phyloP scores from a whole-genome alignment of 164 flowering plant genomes.

The Vitis cinerea region DNA sequence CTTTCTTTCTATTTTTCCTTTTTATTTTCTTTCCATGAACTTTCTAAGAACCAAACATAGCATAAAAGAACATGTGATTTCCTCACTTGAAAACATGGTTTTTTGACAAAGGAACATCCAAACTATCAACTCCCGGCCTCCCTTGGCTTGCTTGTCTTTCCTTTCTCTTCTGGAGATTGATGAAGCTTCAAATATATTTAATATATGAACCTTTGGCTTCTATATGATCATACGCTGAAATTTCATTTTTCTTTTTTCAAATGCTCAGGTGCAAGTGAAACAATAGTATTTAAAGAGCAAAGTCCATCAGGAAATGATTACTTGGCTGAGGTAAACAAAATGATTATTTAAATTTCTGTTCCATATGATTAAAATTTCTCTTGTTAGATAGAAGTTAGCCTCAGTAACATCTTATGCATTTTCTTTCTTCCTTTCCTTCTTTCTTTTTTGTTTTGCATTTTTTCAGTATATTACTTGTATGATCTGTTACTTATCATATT shows the following conservation, averaged over 20 bases:
- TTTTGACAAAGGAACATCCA: neutral
- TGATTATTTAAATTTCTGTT: neutral
- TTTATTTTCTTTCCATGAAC: too few relatives aligned
- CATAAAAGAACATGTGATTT: too few relatives aligned
- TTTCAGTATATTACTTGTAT: neutral
- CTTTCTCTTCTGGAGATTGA: neutral
- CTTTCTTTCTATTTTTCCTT: too few relatives aligned
- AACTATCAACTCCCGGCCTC: neutral
- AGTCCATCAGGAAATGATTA: constrained; percentile 98
- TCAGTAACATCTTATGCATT: too few relatives aligned
- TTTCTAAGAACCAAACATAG: too few relatives aligned
- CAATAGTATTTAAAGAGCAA: constrained; percentile 69
- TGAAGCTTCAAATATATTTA: neutral
- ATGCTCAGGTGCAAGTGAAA: constrained; percentile 80
- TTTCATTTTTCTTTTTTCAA: constrained; percentile 1
- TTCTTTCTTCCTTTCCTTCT: too few relatives aligned
- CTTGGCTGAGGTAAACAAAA: constrained; percentile 71
- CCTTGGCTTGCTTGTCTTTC: neutral
- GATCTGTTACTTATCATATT: neutral
- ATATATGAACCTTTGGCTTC: neutral
- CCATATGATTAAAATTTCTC: neutral
- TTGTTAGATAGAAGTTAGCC: neutral
- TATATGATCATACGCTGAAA: neutral
- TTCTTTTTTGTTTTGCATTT: neutral
- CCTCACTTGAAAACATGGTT: neutral